Evolutionary conservation across 192 early-diverging fungal genomes (phyloP), one percentile per base, ranked within the genome.

Genomic region (Coemansia sp.): DNA sequence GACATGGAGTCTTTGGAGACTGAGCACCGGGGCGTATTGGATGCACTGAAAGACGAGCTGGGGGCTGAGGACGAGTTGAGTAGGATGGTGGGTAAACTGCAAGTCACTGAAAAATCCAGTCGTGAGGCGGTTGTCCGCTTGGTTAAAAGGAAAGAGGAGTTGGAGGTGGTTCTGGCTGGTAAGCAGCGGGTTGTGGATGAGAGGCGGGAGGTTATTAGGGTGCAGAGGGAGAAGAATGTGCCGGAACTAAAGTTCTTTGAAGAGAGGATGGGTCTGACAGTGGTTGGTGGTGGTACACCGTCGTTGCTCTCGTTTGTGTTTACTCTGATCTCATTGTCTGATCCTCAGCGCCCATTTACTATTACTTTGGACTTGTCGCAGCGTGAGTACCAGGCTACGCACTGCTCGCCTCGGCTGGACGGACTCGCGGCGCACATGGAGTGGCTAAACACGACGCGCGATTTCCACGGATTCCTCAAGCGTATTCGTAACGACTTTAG

Each of bases 381-480:
- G 53, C 74, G 77, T 47, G 83, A 84, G 32, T 92, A 88, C 84
- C 50, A 67, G 67, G 84, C 84, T 75, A 84, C 59, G 3, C 80
- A 84, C 7, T 91, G 89, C 75, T 64, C 67, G 10, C 91, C 89
- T 3, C 49, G 26, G 11, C 44, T 90, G 19, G 66, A 78, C 19
- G 76, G 85, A 35, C 49, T 90, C 21, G 57, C 75, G 5, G 62
- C 66, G 5, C 76, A 84, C 26, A 69, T 90, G 17, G 82, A 78
- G 32, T 85, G 75, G 68, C 66, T 93, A 35, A 91, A 91, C 71
- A 62, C 62, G 26, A 86, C 78, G 26, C 73, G 89, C 19, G 91
- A 91, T 67, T 90, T 93, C 68, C 90, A 86, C 74, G 82, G 80
- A 1, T 93, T 93, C 59, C 60, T 93, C 62, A 91, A 93, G 77